Percentiles rank a stretch among this genome's conserved stretches.
These are phyloP conservation scores for Afroboletus lepidellus DNA, from an alignment of 1,284 basidiomycete genomes.

Conservation along the genomic window DNA sequence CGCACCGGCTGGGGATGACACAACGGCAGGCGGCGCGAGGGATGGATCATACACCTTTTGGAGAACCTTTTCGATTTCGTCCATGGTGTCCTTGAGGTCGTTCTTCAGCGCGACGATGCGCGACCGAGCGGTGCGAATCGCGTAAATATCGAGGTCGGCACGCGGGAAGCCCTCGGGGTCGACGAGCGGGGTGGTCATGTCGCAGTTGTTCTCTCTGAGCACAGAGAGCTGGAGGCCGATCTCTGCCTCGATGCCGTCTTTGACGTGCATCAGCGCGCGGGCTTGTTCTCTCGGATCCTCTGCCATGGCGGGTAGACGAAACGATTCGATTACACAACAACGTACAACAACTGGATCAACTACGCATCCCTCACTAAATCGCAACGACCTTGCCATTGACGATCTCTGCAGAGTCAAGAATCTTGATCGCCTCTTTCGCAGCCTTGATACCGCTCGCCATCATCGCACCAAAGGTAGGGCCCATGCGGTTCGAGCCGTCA, in stretches of 20 bases:
- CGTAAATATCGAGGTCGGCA: conserved; percentile 79
- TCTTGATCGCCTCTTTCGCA: conserved; percentile 68
- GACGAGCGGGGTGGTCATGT: conserved; percentile 70
- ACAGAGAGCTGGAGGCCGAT: conserved; percentile 59
- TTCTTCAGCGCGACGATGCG: conserved; percentile 77
- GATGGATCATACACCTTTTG: conserved; percentile 63
- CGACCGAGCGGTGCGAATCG: conserved; percentile 72
- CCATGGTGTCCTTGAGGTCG: conserved; percentile 66
- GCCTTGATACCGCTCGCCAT: conserved; percentile 79
- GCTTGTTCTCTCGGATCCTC: conserved; percentile 52
- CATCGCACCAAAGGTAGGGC: conserved; percentile 83
- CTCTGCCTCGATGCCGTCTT: conserved; percentile 63
- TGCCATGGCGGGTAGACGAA: conserved; percentile 38
- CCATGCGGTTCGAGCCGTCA: conserved; percentile 81
- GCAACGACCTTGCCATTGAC: conserved; percentile 67
- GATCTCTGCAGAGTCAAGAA: conserved; percentile 58
- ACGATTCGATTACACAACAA: conserved; percentile 34
- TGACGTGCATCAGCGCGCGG: conserved; percentile 56
- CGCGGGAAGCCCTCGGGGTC: conserved; percentile 86
- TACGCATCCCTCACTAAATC: conserved; percentile 16
- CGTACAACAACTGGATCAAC: background rate
- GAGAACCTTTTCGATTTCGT: conserved; percentile 65
- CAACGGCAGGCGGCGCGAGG: conserved; percentile 15
- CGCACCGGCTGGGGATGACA: background rate
- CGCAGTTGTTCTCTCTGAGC: conserved; percentile 57